Base-by-base conservation (phyloP, 345 rosid genomes). In the Acer yangbiense region DNA sequence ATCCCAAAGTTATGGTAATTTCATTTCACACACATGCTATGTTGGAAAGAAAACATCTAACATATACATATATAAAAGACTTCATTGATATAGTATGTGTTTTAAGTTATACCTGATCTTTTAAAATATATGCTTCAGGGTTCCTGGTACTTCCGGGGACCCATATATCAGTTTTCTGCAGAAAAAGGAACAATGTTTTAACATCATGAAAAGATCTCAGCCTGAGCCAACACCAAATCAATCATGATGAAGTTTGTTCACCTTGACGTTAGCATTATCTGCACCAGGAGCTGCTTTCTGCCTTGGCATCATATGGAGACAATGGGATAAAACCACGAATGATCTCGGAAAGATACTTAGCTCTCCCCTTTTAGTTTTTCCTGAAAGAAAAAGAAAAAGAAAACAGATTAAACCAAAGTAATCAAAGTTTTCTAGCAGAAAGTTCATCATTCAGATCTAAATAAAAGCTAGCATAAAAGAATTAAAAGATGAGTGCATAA, bases 241-340 rank as follows among this genome's bases (percentile, higher is more conserved):
- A 54, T 32, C 79, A 66, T 20, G 76, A 43, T 44, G 69, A 52
- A 57, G 18, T 64, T 58, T 78, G 61, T 54, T 77, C 76, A 93
- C 95, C 89, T 88, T 89, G 74, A 71, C 78, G 77, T 50, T 78
- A 44, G 89, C 81, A 81, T 63, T 86, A 44, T 81, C 93, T 43
- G 85, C 74, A 70, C 77, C 85, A 63, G 88, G 85, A 43, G 71
- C 85, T 32, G 90, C 84, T 71, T 89, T 90, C 80, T 89, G 92
- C 81, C 92, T 90, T 0, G 99, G 98, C 96, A 97, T 85, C 99
- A 93, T 94, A 78, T 97, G 98, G 71, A 94, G 92, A 88, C 98
- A 94, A 83, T 97, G 94, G 21, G 99, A 97, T 68, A 97, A 79
- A 52, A 88, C 89, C 1, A 71, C 23, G 71, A 97, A 90, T 18